Evolutionary conservation across 306 rosid genomes (phyloP), one percentile per base, ranked within the genome.

Genomic region (Cicer yamashitae): DNA sequence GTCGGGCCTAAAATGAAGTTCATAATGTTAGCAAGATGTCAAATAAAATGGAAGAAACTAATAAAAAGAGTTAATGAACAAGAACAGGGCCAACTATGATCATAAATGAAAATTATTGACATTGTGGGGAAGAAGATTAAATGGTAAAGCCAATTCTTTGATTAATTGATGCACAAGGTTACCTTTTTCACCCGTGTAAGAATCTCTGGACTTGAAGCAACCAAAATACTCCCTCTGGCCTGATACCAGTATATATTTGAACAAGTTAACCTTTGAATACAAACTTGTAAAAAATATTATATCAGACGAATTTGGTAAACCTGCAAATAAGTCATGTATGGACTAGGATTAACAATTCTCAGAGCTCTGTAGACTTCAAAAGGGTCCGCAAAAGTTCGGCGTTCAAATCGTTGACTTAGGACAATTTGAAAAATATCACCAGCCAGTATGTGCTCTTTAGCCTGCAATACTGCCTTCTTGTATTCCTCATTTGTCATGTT

Each of bases 181-280:
- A 94, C 99, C 94, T 91, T 92, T 85, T 90, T 94, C 75, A 92
- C 97, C 30, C 86, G 88, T 8, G 97, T 94, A 77, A 94, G 99
- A 84, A 94, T 90, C 75, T 94, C 99, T 47, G 99, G 99, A 86
- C 99, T 94, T 80, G 97, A 94, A 72, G 99, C 96, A 87, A 94
- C 99, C 80, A 94, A 84, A 74, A 94, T 94, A 82, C 96, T 84
- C 65, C 99, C 99, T 83, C 96, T 81, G 71, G 93, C 97, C 99
- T 94, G 93, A 70, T 64, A 59, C 58, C 70, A 50, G 46, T 53
- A 70, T 6, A 46, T 34, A 81, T 51, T 64, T 45, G 56, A 74
- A 75, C 68, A 70, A 58, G 54, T 70, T 69, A 75, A 43, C 47
- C 77, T 56, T 53, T 30, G 52, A 73, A 73, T 38, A 45, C 50